Evolutionary conservation across 306 rosid genomes (phyloP).

Genomic region (Acmispon strigosus): DNA sequence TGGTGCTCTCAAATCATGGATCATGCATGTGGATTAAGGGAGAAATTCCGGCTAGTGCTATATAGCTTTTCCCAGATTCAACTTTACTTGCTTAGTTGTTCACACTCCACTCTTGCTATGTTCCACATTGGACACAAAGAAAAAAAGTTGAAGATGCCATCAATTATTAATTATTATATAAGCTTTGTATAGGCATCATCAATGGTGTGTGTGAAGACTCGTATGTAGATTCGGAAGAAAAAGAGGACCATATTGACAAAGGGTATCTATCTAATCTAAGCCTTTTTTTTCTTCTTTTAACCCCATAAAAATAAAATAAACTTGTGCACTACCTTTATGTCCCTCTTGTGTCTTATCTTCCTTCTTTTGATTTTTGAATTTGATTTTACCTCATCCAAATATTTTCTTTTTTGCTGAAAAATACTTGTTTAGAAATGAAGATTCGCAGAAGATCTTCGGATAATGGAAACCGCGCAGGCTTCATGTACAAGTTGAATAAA

Average conservation of each 20-base stretch:
- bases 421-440: neutral
- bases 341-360: constrained; percentile 29
- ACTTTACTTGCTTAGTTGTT: neutral
- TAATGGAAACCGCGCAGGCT: constrained; percentile 10
- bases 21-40: neutral
- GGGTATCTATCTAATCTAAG: constrained; percentile 27
- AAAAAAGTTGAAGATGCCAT: constrained; percentile 27
- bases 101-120: neutral
- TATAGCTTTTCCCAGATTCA: neutral
- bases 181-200: constrained; percentile 18
- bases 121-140: neutral
- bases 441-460: neutral
- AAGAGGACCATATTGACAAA: constrained; percentile 26
- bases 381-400: neutral
- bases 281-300: constrained; percentile 11
- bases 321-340: constrained; percentile 22
- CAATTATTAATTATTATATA: neutral
- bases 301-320: neutral
- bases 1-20: constrained; percentile 24
- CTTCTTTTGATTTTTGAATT: neutral
- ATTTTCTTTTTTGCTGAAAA: neutral
- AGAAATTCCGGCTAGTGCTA: neutral
- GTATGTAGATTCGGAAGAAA: constrained; percentile 10
- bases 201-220: neutral
- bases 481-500: constrained; percentile 11